A percentile compares a stretch with the other conserved stretches of the same genome.
Evolutionary conservation across 2,329 filamentous ascomycete species (phyloP).

Genomic region (Raffaelea ambrosiae): DNA sequence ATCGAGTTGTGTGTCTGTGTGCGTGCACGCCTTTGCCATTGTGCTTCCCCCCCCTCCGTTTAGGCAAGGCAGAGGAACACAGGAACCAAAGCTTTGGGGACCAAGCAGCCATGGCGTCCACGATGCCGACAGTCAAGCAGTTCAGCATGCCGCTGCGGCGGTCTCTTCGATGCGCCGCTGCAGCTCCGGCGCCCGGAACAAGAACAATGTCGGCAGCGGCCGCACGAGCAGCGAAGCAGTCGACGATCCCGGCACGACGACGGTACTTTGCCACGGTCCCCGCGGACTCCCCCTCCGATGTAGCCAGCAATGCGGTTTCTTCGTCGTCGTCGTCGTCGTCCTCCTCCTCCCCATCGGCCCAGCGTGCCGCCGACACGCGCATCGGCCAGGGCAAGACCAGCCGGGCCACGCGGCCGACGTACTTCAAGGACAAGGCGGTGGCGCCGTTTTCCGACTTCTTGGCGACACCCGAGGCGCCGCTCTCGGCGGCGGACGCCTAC

Average conservation of each 20-base stretch:
- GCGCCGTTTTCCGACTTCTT: constrained; percentile 53
- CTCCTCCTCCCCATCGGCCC: too few species aligned
- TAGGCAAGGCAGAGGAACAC: too few species aligned
- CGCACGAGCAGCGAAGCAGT: too few species aligned
- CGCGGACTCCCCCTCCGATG: too few species aligned
- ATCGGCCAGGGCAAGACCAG: constrained; percentile 8
- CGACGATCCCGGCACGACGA: not conserved
- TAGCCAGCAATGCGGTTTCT: too few species aligned
- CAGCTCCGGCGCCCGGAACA: not conserved
- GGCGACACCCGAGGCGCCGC: constrained; percentile 28
- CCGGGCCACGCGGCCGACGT: constrained; percentile 32
- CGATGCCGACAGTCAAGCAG: constrained; percentile 6
- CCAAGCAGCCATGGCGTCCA: constrained; percentile 3
- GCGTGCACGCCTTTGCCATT: too few species aligned
- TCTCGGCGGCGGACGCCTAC: constrained; percentile 47
- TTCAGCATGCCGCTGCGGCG: constrained; percentile 10
- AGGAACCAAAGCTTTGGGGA: too few species aligned
- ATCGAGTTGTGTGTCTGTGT: too few species aligned
- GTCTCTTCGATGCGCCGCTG: constrained; percentile 1
- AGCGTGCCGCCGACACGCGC: constrained; percentile 5
- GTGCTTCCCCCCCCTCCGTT: too few species aligned
- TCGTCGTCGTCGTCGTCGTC: too few species aligned
- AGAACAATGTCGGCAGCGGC: too few species aligned
- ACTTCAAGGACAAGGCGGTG: constrained; percentile 52
- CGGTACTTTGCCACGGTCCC: too few species aligned